phyloP scores from a whole-genome alignment of 352 stramenopile genomes.

The Aphanomyces euteiches region DNA sequence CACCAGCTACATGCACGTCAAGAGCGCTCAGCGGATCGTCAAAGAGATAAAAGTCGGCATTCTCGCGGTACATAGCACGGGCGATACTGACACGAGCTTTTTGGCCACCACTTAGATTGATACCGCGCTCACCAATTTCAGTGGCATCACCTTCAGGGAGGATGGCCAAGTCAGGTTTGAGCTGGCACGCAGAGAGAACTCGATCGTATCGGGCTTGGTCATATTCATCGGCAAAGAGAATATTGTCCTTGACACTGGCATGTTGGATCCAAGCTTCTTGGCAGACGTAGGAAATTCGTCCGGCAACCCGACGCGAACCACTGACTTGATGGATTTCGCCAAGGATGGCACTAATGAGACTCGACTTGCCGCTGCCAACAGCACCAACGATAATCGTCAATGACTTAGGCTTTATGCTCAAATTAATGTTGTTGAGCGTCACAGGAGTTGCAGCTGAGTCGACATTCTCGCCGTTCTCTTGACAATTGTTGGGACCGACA shows the following conservation, averaged over 20 bases:
- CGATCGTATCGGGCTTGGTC: slow-evolving; percentile 49
- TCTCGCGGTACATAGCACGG: slow-evolving; percentile 87
- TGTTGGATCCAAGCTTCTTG: slow-evolving; percentile 93
- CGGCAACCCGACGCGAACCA: slow-evolving; percentile 44
- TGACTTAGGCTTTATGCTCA: slow-evolving; percentile 80
- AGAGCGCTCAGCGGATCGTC: slow-evolving; percentile 97
- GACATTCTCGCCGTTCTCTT: too few relatives aligned
- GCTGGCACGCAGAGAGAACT: slow-evolving; percentile 68
- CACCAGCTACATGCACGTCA: slow-evolving; percentile 93
- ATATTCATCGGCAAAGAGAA: slow-evolving; percentile 68
- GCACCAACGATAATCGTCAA: slow-evolving; percentile 91
- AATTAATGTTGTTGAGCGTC: slow-evolving; percentile 47
- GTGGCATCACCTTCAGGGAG: slow-evolving; percentile 91
- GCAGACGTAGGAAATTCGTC: slow-evolving; percentile 72
- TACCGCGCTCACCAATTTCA: slow-evolving; percentile 97
- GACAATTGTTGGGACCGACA: not conserved
- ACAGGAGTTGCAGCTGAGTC: slow-evolving; percentile 22
- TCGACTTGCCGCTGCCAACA: slow-evolving; percentile 95
- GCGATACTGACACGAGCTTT: slow-evolving; percentile 91
- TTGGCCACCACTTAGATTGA: slow-evolving; percentile 97
- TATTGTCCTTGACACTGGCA: slow-evolving; percentile 89
- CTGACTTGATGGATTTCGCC: slow-evolving; percentile 86
- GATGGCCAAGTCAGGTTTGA: slow-evolving; percentile 86
- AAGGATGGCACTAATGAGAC: slow-evolving; percentile 91
- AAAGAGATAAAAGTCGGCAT: slow-evolving; percentile 70